A percentile compares a stretch with the other conserved stretches of the same genome.
These are phyloP conservation scores for Silybum marianum DNA, from an alignment of 129 eudicot genomes.

Conservation along the genomic window DNA sequence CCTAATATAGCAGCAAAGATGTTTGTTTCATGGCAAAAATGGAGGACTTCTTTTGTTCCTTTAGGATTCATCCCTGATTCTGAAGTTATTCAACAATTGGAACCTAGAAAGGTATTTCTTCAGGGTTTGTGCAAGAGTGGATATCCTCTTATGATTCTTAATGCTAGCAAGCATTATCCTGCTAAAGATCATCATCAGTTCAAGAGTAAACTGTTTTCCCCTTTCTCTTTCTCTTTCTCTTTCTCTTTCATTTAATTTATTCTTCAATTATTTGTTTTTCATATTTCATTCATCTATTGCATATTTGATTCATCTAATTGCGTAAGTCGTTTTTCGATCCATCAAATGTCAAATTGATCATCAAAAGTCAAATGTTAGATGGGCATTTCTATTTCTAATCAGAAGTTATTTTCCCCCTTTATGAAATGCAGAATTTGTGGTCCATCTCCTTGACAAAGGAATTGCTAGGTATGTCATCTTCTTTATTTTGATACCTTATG, in stretches of 20 bases:
- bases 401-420: not conserved
- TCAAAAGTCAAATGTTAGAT: not conserved
- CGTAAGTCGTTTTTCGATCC: not conserved
- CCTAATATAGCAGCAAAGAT: slow-evolving; percentile 54
- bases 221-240: not conserved
- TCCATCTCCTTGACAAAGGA: slow-evolving; percentile 47
- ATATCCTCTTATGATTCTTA: slow-evolving; percentile 35
- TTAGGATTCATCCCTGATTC: slow-evolving; percentile 44
- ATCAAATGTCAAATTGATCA: no score
- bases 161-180: slow-evolving; percentile 43
- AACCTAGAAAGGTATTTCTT: slow-evolving; percentile 32
- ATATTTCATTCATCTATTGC: not conserved
- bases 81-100: slow-evolving; percentile 44
- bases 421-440: slow-evolving; percentile 43
- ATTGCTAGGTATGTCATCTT: slow-evolving; percentile 44
- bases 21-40: slow-evolving; percentile 56
- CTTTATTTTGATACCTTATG: no score
- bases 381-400: not conserved
- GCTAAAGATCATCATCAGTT: slow-evolving; percentile 44
- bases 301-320: not conserved
- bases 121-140: slow-evolving; percentile 45
- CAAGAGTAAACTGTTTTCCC: slow-evolving; percentile 42
- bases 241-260: not conserved
- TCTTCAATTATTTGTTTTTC: not conserved
- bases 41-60: slow-evolving; percentile 56